A percentile compares a stretch with the other conserved stretches of the same genome.
Conservation (phyloP, 495 filamentous ascomycete genomes). For the Astrothelium subdiscretum region DNA sequence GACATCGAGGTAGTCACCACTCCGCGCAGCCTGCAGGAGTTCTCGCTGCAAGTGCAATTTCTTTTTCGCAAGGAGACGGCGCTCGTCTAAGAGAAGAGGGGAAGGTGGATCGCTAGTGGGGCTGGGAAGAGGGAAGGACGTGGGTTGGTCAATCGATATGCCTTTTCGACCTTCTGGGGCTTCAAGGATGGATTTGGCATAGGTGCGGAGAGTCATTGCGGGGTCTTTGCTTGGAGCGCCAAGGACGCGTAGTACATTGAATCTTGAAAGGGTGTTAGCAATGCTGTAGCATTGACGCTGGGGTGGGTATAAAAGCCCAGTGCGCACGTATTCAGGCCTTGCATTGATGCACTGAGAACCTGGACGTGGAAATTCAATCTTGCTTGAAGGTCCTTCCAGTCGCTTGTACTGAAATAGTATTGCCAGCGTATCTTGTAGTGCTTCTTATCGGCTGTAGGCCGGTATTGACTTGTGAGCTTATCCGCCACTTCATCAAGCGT, state of each 20-base stretch:
- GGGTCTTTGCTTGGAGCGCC: slow-evolving; percentile 1
- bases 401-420: background rate
- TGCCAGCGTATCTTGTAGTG: background rate
- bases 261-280: background rate
- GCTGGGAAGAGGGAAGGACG: background rate
- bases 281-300: background rate
- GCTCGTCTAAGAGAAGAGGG: background rate
- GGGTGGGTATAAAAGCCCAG: background rate
- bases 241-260: background rate
- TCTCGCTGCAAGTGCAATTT: background rate
- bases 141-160: background rate
- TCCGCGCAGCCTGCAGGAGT: background rate
- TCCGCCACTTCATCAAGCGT: background rate
- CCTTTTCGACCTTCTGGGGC: background rate
- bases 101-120: background rate
- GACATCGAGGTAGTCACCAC: background rate
- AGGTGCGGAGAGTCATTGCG: background rate
- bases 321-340: background rate
- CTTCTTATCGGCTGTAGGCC: background rate
- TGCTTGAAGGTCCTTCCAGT: background rate
- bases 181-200: background rate
- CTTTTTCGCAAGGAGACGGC: background rate
- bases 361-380: background rate
- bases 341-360: background rate
- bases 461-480: slow-evolving; percentile 1